A percentile compares a stretch with the other conserved stretches of the same genome.
These are phyloP conservation scores for Ascoidea tarda DNA, from an alignment of 805 yeast species.

Conservation along the genomic window DNA sequence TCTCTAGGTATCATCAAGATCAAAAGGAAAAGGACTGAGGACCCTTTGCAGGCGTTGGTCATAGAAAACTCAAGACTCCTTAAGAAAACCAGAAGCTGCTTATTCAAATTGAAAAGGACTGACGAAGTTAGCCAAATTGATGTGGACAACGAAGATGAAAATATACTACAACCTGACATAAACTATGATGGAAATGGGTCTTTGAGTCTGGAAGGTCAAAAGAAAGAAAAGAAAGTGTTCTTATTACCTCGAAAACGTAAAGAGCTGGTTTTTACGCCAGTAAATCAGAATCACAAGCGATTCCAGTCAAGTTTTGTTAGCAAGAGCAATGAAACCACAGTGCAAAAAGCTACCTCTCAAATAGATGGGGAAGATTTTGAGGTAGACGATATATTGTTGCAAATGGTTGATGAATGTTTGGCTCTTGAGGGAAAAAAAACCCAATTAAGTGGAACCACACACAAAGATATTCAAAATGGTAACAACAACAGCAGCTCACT, in stretches of 20 bases:
- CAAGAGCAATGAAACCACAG: no score
- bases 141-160: neutral
- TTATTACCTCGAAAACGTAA: no score
- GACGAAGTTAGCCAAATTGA: slow-evolving; percentile 14
- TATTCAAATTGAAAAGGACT: slow-evolving; percentile 19
- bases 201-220: no score
- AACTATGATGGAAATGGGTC: no score
- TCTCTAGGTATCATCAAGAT: slow-evolving; percentile 32
- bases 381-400: slow-evolving; percentile 2
- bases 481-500: neutral
- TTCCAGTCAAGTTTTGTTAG: no score
- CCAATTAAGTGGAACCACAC: no score
- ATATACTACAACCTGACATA: no score
- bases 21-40: slow-evolving; percentile 40
- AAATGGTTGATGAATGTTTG: neutral
- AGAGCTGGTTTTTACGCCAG: no score
- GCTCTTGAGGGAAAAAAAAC: neutral
- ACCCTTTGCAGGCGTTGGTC: slow-evolving; percentile 37
- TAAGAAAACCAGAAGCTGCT: slow-evolving; percentile 21
- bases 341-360: no score
- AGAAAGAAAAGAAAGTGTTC: no score
- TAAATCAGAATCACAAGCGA: no score
- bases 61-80: slow-evolving; percentile 4
- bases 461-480: no score
- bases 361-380: slow-evolving; percentile 1